Conservation (phyloP, 306 rosid species). For the Malus fusca region DNA sequence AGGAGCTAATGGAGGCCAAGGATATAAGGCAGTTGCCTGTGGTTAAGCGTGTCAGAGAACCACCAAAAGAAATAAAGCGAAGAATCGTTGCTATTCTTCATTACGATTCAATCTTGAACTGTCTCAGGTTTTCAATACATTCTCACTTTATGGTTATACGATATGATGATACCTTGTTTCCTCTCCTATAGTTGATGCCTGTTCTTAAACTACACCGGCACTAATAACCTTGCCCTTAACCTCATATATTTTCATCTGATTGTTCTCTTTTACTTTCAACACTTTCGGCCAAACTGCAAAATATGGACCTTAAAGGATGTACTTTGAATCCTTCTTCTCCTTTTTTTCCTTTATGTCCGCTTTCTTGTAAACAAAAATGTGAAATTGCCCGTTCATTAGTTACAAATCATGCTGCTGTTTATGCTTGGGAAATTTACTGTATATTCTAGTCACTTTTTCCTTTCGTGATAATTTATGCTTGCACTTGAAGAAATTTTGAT, state of each 20-base stretch:
- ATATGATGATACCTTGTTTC: background rate
- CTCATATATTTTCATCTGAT: background rate
- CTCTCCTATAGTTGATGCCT: background rate
- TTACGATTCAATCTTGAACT: constrained; percentile 58
- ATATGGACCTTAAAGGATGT: background rate
- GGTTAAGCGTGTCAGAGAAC: constrained; percentile 55
- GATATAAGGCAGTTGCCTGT: constrained; percentile 89
- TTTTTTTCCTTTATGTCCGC: background rate
- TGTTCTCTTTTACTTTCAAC: background rate
- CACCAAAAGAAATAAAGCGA: constrained; percentile 44
- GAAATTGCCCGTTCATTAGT: background rate
- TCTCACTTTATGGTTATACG: constrained; percentile 9
- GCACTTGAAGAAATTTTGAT: background rate
- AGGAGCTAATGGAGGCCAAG: constrained; percentile 95
- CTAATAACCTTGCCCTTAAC: background rate
- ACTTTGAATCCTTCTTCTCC: background rate
- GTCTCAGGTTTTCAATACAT: constrained; percentile 59
- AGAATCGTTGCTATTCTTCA: constrained; percentile 75
- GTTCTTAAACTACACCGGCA: background rate
- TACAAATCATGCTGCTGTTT: background rate
- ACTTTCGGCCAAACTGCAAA: background rate
- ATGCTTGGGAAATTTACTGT: background rate
- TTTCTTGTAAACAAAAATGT: background rate
- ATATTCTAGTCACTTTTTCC: background rate
- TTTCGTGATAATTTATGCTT: background rate